A percentile compares a stretch with the other conserved stretches of the same genome.
Evolutionary conservation across 805 yeast species (phyloP).

Genomic region (Spencermartinsiella europaea): DNA sequence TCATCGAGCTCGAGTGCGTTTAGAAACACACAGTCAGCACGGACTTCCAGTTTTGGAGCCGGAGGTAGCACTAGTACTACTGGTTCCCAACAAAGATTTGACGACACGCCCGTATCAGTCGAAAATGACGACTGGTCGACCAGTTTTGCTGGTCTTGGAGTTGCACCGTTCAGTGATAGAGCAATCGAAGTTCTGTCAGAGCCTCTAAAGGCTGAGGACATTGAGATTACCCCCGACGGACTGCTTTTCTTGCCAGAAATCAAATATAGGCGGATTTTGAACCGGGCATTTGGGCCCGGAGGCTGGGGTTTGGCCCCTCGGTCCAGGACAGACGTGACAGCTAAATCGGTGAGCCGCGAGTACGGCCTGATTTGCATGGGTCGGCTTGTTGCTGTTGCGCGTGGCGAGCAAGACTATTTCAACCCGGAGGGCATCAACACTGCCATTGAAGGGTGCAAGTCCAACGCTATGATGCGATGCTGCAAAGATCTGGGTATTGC

Average conservation of each 20-base stretch:
- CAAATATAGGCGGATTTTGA: conserved; percentile 84
- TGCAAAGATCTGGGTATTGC: conserved; percentile 97
- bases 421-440: conserved; percentile 84
- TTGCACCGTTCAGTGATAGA: conserved; percentile 62
- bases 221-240: conserved; percentile 96
- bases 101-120: background rate
- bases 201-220: conserved; percentile 61
- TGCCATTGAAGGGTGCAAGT: conserved; percentile 95
- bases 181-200: conserved; percentile 57
- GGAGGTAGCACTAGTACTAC: too few relatives aligned
- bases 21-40: too few relatives aligned
- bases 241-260: conserved; percentile 88
- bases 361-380: conserved; percentile 86
- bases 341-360: conserved; percentile 76
- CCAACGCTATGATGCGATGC: conserved; percentile 95
- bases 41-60: too few relatives aligned
- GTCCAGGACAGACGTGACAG: conserved; percentile 73
- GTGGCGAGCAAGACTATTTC: conserved; percentile 95
- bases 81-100: too few relatives aligned
- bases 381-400: conserved; percentile 79
- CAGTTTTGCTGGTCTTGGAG: conserved; percentile 82
- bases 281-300: conserved; percentile 94
- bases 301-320: conserved; percentile 98
- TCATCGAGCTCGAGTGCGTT: too few relatives aligned
- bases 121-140: conserved; percentile 62